Evolutionary conservation across 345 rosid species (phyloP).

Genomic region (Moricandia arvensis): DNA sequence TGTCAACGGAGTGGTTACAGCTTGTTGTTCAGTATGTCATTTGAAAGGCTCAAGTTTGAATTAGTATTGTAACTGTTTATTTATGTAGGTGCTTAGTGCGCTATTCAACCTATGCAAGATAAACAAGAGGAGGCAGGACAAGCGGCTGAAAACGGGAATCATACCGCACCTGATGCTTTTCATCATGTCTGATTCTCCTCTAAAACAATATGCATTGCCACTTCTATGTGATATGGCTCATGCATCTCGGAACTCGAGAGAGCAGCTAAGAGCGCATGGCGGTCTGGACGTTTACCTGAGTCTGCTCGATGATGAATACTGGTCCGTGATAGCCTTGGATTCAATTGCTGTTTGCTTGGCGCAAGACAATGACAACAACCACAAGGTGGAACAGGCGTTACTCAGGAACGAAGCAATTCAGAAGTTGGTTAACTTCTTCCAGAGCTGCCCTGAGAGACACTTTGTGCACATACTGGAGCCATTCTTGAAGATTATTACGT

Average conservation of each 20-base stretch:
- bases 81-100: constrained; percentile 85
- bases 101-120: constrained; percentile 98
- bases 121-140: constrained; percentile 98
- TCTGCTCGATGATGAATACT: constrained; percentile 76
- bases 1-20: background rate
- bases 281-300: constrained; percentile 94
- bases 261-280: constrained; percentile 95
- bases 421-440: constrained; percentile 91
- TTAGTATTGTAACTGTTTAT: background rate
- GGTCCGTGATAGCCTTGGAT: constrained; percentile 97
- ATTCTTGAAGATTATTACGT: constrained; percentile 97
- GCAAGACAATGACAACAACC: constrained; percentile 91
- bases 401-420: constrained; percentile 85
- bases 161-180: constrained; percentile 95
- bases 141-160: constrained; percentile 99
- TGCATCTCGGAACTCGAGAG: constrained; percentile 98
- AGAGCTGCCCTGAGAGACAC: constrained; percentile 90
- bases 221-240: constrained; percentile 99
- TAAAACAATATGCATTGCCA: constrained; percentile 86
- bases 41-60: background rate
- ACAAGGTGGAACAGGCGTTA: constrained; percentile 93
- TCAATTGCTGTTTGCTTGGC: constrained; percentile 98
- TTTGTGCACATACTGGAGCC: constrained; percentile 98
- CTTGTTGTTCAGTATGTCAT: background rate
- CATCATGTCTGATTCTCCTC: constrained; percentile 71